These are phyloP conservation scores for Fusarium verticillioides DNA, from an alignment of 2,329 filamentous ascomycete species.

Conservation along the genomic window DNA sequence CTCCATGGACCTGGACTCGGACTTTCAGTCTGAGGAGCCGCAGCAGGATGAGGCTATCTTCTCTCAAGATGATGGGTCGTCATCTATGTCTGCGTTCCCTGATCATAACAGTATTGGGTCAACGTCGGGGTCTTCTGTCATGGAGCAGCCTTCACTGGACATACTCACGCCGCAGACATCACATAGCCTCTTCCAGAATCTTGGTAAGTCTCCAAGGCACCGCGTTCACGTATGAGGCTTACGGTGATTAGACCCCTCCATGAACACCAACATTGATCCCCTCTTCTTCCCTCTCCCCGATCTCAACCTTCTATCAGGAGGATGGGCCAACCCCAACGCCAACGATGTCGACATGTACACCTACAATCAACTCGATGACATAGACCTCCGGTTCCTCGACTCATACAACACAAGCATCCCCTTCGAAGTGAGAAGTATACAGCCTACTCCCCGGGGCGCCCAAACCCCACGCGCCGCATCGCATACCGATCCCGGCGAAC, in stretches of 20 bases:
- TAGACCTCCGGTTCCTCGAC: constrained; percentile 49
- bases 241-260: neutral
- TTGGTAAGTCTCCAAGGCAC: neutral
- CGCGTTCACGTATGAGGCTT: neutral
- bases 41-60: constrained; percentile 13
- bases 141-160: constrained; percentile 12
- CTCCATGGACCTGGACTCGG: constrained; percentile 13
- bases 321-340: constrained; percentile 4
- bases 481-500: constrained; percentile 17
- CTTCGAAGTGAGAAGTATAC: constrained; percentile 40
- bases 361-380: constrained; percentile 45
- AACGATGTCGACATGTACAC: constrained; percentile 12
- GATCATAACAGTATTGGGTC: neutral
- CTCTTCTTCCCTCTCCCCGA: constrained; percentile 31
- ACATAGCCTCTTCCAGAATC: constrained; percentile 17
- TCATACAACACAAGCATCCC: constrained; percentile 47
- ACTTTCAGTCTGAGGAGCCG: constrained; percentile 18
- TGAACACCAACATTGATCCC: constrained; percentile 5
- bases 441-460: constrained; percentile 17
- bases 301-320: constrained; percentile 36
- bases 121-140: neutral
- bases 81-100: neutral
- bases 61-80: neutral
- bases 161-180: constrained; percentile 24
- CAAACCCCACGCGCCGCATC: constrained; percentile 14